Base-by-base conservation (phyloP, 805 yeast genomes). In the Clavispora carvajalis region DNA sequence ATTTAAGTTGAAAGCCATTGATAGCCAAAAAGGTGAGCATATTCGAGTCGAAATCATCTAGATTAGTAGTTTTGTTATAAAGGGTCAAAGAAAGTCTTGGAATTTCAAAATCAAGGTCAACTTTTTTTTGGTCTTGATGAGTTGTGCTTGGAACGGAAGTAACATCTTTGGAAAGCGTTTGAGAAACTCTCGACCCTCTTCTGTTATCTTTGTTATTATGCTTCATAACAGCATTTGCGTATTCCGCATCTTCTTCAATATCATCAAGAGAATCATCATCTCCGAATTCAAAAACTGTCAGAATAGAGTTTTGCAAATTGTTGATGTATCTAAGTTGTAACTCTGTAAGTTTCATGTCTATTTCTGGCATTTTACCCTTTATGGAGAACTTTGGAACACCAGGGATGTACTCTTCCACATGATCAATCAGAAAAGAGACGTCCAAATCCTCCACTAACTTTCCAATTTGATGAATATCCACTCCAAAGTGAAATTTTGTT, bases 391-490 rank as follows among this genome's bases (percentile, higher is more conserved):
- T 62, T 0, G 95, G 82, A 2, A 69, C 52, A 2, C 55, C 60
- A 2, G 54, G 52, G 1, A 48, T 52, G 23, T 57, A 48, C 2
- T 62, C 63, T 11, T 77, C 82, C 31, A 67, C 62, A 49, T 79
- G 76, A 33, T 81, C 76, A 18, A 87, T 70, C 33, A 76, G 65
- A 48, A 88, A 79, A 1, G 64, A 56, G 34, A 88, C 57, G 52
- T 85, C 86, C 44, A 86, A 66, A 34, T 76, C 73, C 18, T 82
- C 79, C 29, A 87, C 73, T 34, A 91, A 77, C 41, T 83, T 80
- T 22, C 84, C 63, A 2, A 63, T 51, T 51, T 85, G 95, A 12
- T 61, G 55, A 2, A 61, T 49, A 2, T 56, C 69, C 8, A 65
- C 63, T 2, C 63, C 69, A 40, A 79, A 64, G 40, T 76, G 64